phyloP scores from a whole-genome alignment of 352 stramenopile genomes.

The Phytophthora pistaciae region DNA sequence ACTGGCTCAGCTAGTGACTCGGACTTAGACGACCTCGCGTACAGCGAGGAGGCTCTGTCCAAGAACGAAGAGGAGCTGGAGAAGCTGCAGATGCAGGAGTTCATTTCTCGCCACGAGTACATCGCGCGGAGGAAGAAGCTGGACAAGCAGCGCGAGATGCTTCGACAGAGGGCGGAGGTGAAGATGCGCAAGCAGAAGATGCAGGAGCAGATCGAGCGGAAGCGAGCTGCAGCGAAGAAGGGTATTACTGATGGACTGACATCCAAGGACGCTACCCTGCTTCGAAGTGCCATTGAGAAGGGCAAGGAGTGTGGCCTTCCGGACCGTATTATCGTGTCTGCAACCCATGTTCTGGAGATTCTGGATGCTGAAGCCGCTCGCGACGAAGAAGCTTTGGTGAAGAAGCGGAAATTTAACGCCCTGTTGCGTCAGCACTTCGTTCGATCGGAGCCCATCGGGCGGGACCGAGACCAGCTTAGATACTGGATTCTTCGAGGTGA shows the following conservation, averaged over 20 bases:
- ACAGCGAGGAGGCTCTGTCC: slow-evolving; percentile 65
- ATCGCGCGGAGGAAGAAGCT: slow-evolving; percentile 78
- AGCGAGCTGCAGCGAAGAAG: slow-evolving; percentile 68
- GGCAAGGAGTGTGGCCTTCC: slow-evolving; percentile 74
- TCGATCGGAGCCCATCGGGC: slow-evolving; percentile 77
- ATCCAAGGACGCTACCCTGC: slow-evolving; percentile 61
- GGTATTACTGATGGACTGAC: slow-evolving; percentile 70
- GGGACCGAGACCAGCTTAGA: slow-evolving; percentile 59
- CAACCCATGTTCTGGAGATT: slow-evolving; percentile 80
- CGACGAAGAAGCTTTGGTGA: slow-evolving; percentile 68
- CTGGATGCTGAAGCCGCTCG: slow-evolving; percentile 70
- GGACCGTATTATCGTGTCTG: slow-evolving; percentile 73
- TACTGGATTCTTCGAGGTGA: slow-evolving; percentile 88
- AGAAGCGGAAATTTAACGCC: slow-evolving; percentile 72
- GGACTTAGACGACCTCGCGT: slow-evolving; percentile 67
- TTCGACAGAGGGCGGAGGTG: slow-evolving; percentile 62
- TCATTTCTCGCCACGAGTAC: slow-evolving; percentile 87
- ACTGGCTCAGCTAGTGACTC: slow-evolving; percentile 63
- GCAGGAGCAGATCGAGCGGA: slow-evolving; percentile 74
- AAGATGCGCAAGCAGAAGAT: slow-evolving; percentile 74
- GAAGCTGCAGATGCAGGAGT: slow-evolving; percentile 60
- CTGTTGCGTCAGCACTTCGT: slow-evolving; percentile 77
- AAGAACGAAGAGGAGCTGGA: slow-evolving; percentile 86
- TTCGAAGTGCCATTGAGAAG: slow-evolving; percentile 75
- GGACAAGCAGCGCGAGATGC: slow-evolving; percentile 68